Percentiles rank a stretch among this genome's conserved stretches.
These are phyloP conservation scores for Celoporthe dispersa DNA, from an alignment of 2,329 filamentous ascomycete genomes.

Conservation along the genomic window DNA sequence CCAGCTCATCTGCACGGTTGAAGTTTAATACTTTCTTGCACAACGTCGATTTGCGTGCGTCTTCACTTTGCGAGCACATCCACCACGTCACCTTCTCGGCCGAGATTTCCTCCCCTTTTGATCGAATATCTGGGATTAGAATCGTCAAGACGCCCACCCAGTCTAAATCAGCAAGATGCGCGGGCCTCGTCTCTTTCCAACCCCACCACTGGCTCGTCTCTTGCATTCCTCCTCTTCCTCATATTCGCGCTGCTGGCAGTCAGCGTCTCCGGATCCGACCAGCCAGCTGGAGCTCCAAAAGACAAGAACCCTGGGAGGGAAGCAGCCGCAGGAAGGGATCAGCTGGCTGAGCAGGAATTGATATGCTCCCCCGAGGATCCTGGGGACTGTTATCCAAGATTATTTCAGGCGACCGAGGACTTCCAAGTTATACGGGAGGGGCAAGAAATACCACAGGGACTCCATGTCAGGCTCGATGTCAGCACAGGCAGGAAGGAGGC, in stretches of 20 bases:
- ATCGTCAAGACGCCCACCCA: background rate
- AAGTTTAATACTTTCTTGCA: background rate
- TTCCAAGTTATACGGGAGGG: constrained; percentile 68
- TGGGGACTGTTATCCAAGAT: constrained; percentile 66
- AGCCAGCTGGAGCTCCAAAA: background rate
- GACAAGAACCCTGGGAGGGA: background rate
- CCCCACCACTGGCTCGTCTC: constrained; percentile 10
- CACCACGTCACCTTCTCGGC: background rate
- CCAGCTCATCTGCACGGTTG: background rate
- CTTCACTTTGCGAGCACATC: background rate
- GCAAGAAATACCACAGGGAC: constrained; percentile 66
- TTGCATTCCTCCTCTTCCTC: constrained; percentile 22
- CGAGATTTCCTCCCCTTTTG: background rate
- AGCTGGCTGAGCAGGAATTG: constrained; percentile 46
- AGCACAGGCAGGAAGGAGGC: constrained; percentile 67
- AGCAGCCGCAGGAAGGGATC: constrained; percentile 4
- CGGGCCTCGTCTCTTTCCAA: background rate
- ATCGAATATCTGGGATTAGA: background rate
- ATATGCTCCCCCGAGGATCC: constrained; percentile 67
- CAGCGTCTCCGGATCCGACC: constrained; percentile 9
- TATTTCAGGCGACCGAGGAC: constrained; percentile 67
- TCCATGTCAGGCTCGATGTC: constrained; percentile 70
- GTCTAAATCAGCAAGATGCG: constrained; percentile 7
- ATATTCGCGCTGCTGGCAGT: constrained; percentile 23
- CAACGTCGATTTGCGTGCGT: background rate